Evolutionary conservation across 164 flowering plant genomes (phyloP), one percentile per base, ranked within the genome.

Genomic region (Warburgia ugandensis): DNA sequence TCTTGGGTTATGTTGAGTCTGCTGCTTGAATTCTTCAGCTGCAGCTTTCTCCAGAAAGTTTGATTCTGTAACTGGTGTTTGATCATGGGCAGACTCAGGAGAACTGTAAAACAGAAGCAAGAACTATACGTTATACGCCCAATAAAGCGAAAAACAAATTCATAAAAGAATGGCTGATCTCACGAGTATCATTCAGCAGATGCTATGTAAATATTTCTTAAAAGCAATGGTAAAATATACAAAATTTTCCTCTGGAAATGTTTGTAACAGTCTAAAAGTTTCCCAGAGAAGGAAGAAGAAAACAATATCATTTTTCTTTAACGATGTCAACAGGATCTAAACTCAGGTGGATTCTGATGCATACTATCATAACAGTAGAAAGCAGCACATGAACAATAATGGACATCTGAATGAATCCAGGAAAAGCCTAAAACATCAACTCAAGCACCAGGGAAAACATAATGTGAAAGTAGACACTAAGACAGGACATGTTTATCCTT

Each of bases 91-190:
- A 36, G 60, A 73, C 57, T 73, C 84, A 21, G 89, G 87, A 39
- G 86, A 81, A 65, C 95, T 89, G 83, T 23, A 46, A 42, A 55
- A 37, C 14, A 37, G 5, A 37, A 37, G n/a, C n/a, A n/a, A n/a
- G n/a, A n/a, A n/a, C n/a, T n/a, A n/a, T n/a, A n/a, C n/a, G n/a
- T n/a, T n/a, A n/a, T n/a, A n/a, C n/a, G n/a, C n/a, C n/a, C n/a
- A n/a, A 19, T 5, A 22, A 14, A 43, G 27, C 6, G 6, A 28
- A 43, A 45, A 9, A 45, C 17, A 43, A 45, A 6, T 41, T 19
- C 12, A 25, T 9, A 45, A 4, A 25, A n/a, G n/a, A n/a, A n/a
- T n/a, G n/a, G n/a, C n/a, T n/a, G n/a, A n/a, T n/a, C n/a, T n/a
- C n/a, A n/a, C n/a, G n/a, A n/a, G n/a, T n/a, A n/a, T n/a, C n/a